Conservation (phyloP, 306 rosid genomes). For the Canavalia ensiformis region DNA sequence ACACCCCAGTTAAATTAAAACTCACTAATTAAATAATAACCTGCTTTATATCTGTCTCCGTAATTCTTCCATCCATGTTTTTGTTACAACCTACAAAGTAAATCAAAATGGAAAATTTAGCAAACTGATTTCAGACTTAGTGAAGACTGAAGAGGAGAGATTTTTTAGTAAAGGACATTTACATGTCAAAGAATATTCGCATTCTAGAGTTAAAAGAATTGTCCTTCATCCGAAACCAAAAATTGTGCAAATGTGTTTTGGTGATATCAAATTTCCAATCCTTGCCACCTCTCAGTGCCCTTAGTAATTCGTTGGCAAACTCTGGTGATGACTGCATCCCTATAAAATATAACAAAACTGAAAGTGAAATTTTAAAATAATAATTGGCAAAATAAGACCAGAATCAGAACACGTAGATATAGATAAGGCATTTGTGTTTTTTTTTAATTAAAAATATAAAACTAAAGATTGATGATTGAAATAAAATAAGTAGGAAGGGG, state of each 20-base stretch:
- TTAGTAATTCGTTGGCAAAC: slow-evolving; percentile 70
- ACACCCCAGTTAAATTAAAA: not conserved
- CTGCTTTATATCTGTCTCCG: slow-evolving; percentile 71
- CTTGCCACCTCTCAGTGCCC: slow-evolving; percentile 70
- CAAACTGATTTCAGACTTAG: not conserved
- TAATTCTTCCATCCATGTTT: slow-evolving; percentile 80
- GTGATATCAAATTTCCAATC: slow-evolving; percentile 64
- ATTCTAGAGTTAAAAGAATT: slow-evolving; percentile 66
- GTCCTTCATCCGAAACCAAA: slow-evolving; percentile 71
- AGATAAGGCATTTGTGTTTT: not conserved
- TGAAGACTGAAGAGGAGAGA: not conserved
- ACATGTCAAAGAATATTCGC: slow-evolving; percentile 82
- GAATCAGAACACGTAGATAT: slow-evolving; percentile 35
- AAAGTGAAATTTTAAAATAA: slow-evolving; percentile 4
- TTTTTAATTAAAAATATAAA: not conserved
- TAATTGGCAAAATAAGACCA: slow-evolving; percentile 36
- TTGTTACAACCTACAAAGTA: slow-evolving; percentile 71
- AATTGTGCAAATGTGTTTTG: slow-evolving; percentile 64
- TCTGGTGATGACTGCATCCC: slow-evolving; percentile 82
- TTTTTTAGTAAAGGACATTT: slow-evolving; percentile 27
- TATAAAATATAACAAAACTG: slow-evolving; percentile 31
- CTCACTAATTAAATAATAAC: slow-evolving; percentile 47
- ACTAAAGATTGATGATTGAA: slow-evolving; percentile 22
- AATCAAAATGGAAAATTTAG: slow-evolving; percentile 26
- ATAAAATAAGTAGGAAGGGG: slow-evolving; percentile 24